Evolutionary conservation across 2,329 filamentous ascomycete genomes (phyloP), one percentile per base, ranked within the genome.

Genomic region (Trichoderma koningiopsis): DNA sequence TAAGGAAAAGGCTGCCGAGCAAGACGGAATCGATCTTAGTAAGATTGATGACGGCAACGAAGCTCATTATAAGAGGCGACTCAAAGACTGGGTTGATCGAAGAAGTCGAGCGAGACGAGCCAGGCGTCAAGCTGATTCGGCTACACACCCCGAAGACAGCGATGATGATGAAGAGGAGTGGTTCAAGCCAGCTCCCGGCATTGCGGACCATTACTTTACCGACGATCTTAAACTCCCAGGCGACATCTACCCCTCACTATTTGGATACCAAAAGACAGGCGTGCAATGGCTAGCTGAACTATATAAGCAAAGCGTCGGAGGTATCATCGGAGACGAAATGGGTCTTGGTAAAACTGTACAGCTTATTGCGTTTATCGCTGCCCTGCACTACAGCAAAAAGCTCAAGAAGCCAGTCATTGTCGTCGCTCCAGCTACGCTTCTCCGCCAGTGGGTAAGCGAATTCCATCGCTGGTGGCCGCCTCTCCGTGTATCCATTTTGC

Each of bases 391-490:
- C 79, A 98, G 94, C 80, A 92, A 91, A 73, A 92, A 90, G 75
- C 86, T 98, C 27, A 88, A 87, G 27, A 93, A 93, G 70, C 96
- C 96, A 0, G 89, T 96, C 55, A 93, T 99, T 70, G 88, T 99
- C 8, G 94, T 99, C 4, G 94, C 94, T 62, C 96, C 96, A 2
- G 95, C 95, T 4, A 99, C 96, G 0, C 91, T 99, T 29, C 90
- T 99, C 82, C 92, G 93, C 71, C 96, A 99, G 78, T 99, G 96
- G 96, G 96, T 97, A 14, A 97, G 96, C 72, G 96, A 99, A 77
- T 98, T 99, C 74, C 96, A 99, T 80, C 89, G 91, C 14, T 99
- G 96, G 96, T 99, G 96, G 96, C 96, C 96, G n/a, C 91, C 96
- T n/a, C 84, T 99, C 37, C 88, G 96, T 53, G 96, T 99, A 5